phyloP scores from a whole-genome alignment of 176 grass and related monocot species.

The Themeda triandra region DNA sequence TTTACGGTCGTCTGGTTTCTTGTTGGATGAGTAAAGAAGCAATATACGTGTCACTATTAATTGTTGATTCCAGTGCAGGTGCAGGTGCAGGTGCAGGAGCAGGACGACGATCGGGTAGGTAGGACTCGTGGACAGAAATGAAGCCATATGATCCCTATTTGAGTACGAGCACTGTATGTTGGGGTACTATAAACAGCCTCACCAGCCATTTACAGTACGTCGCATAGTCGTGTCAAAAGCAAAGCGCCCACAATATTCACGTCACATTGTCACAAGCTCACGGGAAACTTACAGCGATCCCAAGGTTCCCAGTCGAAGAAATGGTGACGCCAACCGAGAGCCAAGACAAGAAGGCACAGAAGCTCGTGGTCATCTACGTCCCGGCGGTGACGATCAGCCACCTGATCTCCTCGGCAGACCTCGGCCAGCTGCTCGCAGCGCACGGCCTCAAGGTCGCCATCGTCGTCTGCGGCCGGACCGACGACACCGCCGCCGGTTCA shows the following conservation, averaged over 20 bases:
- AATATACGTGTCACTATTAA: too few species aligned
- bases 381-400: constrained; percentile 35
- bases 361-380: constrained; percentile 51
- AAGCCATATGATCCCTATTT: too few species aligned
- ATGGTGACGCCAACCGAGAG: neutral
- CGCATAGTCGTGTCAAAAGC: neutral
- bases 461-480: constrained; percentile 10
- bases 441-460: constrained; percentile 38
- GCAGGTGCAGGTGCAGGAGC: too few species aligned
- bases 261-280: neutral
- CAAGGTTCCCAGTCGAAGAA: neutral
- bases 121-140: neutral
- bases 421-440: constrained; percentile 36
- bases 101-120: neutral
- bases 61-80: neutral
- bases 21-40: too few species aligned
- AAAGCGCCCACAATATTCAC: neutral
- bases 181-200: too few species aligned
- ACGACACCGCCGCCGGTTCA: neutral
- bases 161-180: too few species aligned
- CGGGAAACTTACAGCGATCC: neutral
- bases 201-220: too few species aligned
- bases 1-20: too few species aligned
- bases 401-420: constrained; percentile 34
- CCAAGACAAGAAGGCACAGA: neutral